Conservation (phyloP, 2,329 filamentous ascomycete species). For the Phialophora tarda region DNA sequence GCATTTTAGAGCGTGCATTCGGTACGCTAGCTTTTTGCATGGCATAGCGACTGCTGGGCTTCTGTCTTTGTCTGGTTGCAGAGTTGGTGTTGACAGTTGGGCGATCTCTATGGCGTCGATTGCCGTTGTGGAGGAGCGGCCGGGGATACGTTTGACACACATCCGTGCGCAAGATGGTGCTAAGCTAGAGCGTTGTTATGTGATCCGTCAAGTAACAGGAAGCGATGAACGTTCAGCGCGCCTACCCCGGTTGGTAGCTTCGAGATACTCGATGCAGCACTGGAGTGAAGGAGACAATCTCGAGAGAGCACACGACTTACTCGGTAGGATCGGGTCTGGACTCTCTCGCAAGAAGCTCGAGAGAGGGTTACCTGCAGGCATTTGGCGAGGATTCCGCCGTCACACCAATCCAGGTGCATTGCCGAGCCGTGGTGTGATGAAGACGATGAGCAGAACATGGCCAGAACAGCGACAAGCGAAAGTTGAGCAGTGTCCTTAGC, state of each 20-base stretch:
- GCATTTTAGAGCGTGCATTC: neutral
- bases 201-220: neutral
- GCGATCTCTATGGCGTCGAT: neutral
- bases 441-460: neutral
- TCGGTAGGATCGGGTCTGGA: too few relatives aligned
- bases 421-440: neutral
- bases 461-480: neutral
- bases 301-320: too few relatives aligned
- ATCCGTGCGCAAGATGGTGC: neutral
- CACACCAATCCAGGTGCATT: neutral
- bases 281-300: neutral
- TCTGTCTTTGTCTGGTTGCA: neutral
- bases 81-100: neutral
- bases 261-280: neutral
- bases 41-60: neutral
- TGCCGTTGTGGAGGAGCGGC: neutral
- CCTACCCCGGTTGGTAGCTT: neutral
- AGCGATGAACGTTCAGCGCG: neutral
- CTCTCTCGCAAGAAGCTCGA: neutral
- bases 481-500: neutral
- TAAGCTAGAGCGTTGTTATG: neutral
- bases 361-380: neutral
- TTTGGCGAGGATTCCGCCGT: neutral
- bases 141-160: conserved; percentile 3
- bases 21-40: neutral